A percentile compares a stretch with the other conserved stretches of the same genome.
phyloP scores from a whole-genome alignment of 345 rosid species.

The Acer yangbiense region DNA sequence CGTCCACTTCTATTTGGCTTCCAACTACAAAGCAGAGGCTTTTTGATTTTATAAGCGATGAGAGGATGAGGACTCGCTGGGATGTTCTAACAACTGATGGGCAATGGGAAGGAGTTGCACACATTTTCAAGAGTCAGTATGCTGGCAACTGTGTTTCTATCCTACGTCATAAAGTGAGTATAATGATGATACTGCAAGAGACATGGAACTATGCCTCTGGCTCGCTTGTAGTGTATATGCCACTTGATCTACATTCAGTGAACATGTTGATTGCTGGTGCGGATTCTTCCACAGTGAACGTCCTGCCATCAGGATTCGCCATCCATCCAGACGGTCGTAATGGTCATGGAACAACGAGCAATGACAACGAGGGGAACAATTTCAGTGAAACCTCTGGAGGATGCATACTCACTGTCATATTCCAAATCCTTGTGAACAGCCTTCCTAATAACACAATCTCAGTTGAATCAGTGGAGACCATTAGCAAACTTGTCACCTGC shows the following conservation, averaged over 20 bases:
- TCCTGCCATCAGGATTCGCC: slow-evolving; percentile 65
- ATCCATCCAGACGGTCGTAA: slow-evolving; percentile 42
- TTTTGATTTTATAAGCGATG: too few species aligned
- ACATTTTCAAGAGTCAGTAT: slow-evolving; percentile 41
- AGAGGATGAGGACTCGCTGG: too few species aligned
- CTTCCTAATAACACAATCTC: slow-evolving; percentile 46
- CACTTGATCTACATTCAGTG: slow-evolving; percentile 51
- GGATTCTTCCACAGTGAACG: slow-evolving; percentile 40
- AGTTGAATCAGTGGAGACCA: slow-evolving; percentile 58
- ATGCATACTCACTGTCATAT: slow-evolving; percentile 54
- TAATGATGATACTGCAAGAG: slow-evolving; percentile 61
- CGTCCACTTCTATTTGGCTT: too few species aligned
- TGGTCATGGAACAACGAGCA: background rate
- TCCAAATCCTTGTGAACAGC: slow-evolving; percentile 60
- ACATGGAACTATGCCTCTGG: slow-evolving; percentile 58
- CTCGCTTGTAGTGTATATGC: slow-evolving; percentile 61
- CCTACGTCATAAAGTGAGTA: slow-evolving; percentile 56
- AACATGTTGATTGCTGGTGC: slow-evolving; percentile 49
- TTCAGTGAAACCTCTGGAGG: slow-evolving; percentile 40
- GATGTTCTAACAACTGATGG: too few species aligned
- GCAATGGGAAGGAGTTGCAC: background rate
- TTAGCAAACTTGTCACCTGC: slow-evolving; percentile 62
- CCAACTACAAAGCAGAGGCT: too few species aligned
- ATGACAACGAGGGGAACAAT: slow-evolving; percentile 27
- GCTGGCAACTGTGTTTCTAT: slow-evolving; percentile 51